Percentiles rank a stretch among this genome's conserved stretches.
These are phyloP conservation scores for Flueggea neowawraea DNA, from an alignment of 441 rosid genomes.

Conservation along the genomic window DNA sequence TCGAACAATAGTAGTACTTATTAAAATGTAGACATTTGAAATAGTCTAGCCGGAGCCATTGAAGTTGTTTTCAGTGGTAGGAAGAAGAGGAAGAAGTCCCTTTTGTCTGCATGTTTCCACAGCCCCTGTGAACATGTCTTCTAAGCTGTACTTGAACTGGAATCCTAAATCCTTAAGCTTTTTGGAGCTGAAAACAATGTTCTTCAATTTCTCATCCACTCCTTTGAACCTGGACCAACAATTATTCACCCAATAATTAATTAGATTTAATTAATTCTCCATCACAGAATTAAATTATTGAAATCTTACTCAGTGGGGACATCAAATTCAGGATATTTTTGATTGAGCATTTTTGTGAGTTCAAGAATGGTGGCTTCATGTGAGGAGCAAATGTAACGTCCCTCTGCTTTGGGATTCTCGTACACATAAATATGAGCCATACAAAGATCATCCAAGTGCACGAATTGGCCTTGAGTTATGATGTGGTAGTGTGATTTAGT, in stretches of 20 bases:
- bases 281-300: too few relatives aligned
- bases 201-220: background rate
- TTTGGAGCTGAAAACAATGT: constrained; percentile 2
- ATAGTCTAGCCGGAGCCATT: background rate
- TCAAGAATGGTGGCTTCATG: constrained; percentile 41
- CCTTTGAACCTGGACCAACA: background rate
- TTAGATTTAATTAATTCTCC: too few relatives aligned
- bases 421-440: constrained; percentile 57
- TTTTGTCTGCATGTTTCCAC: constrained; percentile 7
- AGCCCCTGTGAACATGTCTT: constrained; percentile 1
- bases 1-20: too few relatives aligned
- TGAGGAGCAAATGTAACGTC: constrained; percentile 73
- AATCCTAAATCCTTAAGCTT: constrained; percentile 9
- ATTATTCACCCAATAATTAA: too few relatives aligned
- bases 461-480: background rate
- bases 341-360: constrained; percentile 34
- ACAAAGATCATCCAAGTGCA: constrained; percentile 77
- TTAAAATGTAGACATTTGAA: too few relatives aligned
- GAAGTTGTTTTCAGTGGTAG: background rate
- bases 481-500: background rate
- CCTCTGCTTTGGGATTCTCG: constrained; percentile 59
- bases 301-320: constrained; percentile 48
- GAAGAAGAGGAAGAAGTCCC: background rate
- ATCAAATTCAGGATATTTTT: constrained; percentile 55
- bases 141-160: constrained; percentile 5